Conservation (phyloP, 2,329 filamentous ascomycete species). For the Cladosporium austrohemisphaericum region DNA sequence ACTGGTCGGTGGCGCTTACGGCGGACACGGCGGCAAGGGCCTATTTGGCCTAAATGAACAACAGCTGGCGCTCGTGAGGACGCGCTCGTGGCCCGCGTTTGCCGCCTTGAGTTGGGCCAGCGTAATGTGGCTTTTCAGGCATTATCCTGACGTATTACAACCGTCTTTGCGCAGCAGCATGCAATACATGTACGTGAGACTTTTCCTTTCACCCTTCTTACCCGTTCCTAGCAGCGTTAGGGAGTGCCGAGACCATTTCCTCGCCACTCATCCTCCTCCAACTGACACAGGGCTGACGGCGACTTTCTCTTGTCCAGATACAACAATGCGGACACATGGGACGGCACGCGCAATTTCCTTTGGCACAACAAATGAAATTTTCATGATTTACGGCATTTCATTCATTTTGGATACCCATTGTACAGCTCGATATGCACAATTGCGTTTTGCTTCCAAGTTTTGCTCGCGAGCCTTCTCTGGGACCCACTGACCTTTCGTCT, state of each 20-base stretch:
- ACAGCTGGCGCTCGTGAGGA: conserved; percentile 37
- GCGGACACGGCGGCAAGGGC: conserved; percentile 40
- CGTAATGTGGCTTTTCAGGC: conserved; percentile 93
- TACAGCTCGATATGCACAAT: neutral
- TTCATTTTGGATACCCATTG: conserved; percentile 12
- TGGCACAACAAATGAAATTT: conserved; percentile 66
- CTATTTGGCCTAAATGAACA: conserved; percentile 39
- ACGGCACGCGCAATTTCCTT: conserved; percentile 76
- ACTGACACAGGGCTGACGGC: conserved; percentile 31
- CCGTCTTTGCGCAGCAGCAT: conserved; percentile 89
- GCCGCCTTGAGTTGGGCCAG: conserved; percentile 85
- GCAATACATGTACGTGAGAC: conserved; percentile 80
- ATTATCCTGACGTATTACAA: conserved; percentile 88
- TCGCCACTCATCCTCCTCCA: neutral
- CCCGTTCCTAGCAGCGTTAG: conserved; percentile 7
- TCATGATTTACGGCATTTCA: conserved; percentile 10
- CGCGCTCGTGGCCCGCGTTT: conserved; percentile 88
- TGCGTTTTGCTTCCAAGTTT: neutral
- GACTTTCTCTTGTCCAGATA: conserved; percentile 47
- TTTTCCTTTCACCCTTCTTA: conserved; percentile 14
- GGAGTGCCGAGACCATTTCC: neutral
- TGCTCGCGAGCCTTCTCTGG: neutral
- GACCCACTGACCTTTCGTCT: conserved; percentile 12
- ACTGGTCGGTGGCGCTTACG: conserved; percentile 36
- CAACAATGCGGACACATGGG: conserved; percentile 82